A percentile compares a stretch with the other conserved stretches of the same genome.
Evolutionary conservation across 257 asterid species (phyloP).

Genomic region (Gardenia jasminoides): DNA sequence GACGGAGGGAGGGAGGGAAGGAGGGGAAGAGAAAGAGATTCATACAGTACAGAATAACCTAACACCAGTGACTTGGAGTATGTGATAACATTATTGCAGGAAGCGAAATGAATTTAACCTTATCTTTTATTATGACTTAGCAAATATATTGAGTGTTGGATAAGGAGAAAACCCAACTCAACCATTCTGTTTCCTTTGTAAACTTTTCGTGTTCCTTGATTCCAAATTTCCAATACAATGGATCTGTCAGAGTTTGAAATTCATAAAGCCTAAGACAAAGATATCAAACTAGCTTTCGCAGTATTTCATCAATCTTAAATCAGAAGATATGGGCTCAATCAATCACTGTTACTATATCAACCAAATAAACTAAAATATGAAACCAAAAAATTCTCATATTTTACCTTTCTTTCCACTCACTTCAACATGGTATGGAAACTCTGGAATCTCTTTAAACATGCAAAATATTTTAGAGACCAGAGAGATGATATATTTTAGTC

Average conservation of each 20-base stretch:
- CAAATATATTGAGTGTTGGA: not conserved
- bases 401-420: not conserved
- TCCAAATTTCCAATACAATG: not conserved
- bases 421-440: not conserved
- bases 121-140: too few species aligned
- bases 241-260: not conserved
- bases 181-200: not conserved
- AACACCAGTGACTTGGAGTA: not conserved
- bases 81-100: too few species aligned
- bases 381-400: not conserved
- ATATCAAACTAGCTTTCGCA: not conserved
- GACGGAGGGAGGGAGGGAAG: not conserved
- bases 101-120: not conserved
- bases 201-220: too few species aligned
- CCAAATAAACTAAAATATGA: not conserved
- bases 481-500: not conserved
- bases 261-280: not conserved
- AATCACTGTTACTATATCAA: not conserved
- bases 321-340: not conserved
- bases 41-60: not conserved
- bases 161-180: not conserved
- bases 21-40: not conserved
- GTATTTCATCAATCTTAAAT: not conserved
- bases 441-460: not conserved
- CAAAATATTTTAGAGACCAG: not conserved